Evolutionary conservation across 2,329 filamentous ascomycete genomes (phyloP), one percentile per base, ranked within the genome.

Genomic region (Lojkania enalia): DNA sequence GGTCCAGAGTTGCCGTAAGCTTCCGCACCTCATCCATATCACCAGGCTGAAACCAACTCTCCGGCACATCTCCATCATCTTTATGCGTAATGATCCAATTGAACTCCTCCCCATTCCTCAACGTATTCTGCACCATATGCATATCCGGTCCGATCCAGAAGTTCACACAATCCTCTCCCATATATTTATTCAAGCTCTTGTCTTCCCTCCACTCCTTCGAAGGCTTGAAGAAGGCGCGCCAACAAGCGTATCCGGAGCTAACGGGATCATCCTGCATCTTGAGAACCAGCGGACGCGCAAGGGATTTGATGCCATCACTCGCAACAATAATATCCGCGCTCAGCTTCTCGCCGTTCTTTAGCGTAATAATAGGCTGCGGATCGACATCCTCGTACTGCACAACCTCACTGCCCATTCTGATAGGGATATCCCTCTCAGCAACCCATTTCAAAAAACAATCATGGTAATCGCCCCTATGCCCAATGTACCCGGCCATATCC

Each of bases 181-280:
- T 46, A 25, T 56, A 58, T 30, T 42, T 49, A 23, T 56, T 58
- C 14, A 51, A 16, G 35, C 11, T 48, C 19, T 5, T 42, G 49
- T 52, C 57, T 44, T 21, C 47, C 36, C 33, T 50, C 41, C 49
- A 51, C 42, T 42, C 60, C 31, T 27, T 32, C 27, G 41, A 56
- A 21, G 47, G 51, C 31, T 43, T 47, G 43, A 58, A 61, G 46
- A 58, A 78, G 1, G 76, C 75, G 3, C 76, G 66, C 58, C 73
- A 78, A 52, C 76, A 77, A 2, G 76, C 75, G 46, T 78, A 79
- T 0, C 77, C 76, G 37, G 69, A 73, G 35, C 70, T 72, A 51
- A 76, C 75, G 2, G 74, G 75, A 16, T 73, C 73, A 46, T 77
- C 75, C 16, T 65, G 58, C 21, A 74, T 74, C 1, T 74, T 74